A percentile compares a stretch with the other conserved stretches of the same genome.
These are phyloP conservation scores for Acmispon strigosus DNA, from an alignment of 306 rosid genomes.

Conservation along the genomic window DNA sequence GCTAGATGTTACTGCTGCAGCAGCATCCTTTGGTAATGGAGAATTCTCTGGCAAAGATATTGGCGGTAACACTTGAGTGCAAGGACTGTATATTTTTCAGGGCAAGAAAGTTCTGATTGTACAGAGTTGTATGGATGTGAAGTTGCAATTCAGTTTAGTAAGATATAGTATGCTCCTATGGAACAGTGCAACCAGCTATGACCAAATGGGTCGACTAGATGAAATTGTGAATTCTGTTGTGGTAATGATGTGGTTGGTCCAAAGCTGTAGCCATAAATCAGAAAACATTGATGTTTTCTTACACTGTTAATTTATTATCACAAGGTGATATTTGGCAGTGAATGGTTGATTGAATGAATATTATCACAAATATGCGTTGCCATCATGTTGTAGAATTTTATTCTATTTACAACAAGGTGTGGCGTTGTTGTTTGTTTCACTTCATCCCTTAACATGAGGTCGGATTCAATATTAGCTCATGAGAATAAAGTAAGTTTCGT, in stretches of 20 bases:
- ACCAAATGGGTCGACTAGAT: conserved; percentile 19
- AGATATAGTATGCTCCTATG: conserved; percentile 17
- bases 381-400: not conserved
- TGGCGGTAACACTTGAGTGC: conserved; percentile 44
- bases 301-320: conserved; percentile 6
- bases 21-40: conserved; percentile 46
- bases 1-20: conserved; percentile 52
- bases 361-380: not conserved
- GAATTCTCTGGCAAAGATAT: conserved; percentile 55
- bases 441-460: too few relatives aligned
- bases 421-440: too few relatives aligned
- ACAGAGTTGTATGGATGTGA: conserved; percentile 12
- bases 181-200: conserved; percentile 13
- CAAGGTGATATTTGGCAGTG: conserved; percentile 14
- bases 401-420: too few relatives aligned
- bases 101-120: conserved; percentile 8
- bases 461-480: too few relatives aligned
- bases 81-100: not conserved
- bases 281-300: conserved; percentile 20
- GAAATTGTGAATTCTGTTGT: not conserved
- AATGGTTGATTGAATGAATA: conserved; percentile 2
- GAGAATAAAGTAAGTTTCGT: too few relatives aligned
- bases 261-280: conserved; percentile 24
- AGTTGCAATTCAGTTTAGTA: conserved; percentile 17
- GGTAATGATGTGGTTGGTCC: conserved; percentile 15